Evolutionary conservation across 1,284 basidiomycete species (phyloP).

Genomic region (Tranzscheliella williamsii): DNA sequence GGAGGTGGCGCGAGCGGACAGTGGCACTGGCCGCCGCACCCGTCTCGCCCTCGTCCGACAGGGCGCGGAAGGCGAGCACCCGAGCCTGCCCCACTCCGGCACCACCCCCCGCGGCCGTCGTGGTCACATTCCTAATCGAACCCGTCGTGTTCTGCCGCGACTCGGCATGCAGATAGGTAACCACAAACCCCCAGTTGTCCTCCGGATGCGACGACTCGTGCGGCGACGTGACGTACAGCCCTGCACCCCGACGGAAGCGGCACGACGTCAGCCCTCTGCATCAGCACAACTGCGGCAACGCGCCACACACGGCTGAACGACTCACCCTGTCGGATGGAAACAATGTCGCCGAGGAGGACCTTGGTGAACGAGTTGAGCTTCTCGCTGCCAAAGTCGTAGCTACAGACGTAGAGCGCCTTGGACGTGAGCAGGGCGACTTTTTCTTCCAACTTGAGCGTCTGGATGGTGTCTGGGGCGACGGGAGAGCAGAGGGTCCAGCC

Average conservation of each 20-base stretch:
- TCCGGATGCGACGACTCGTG: slow-evolving; percentile 49
- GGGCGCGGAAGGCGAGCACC: slow-evolving; percentile 47
- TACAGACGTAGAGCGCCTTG: slow-evolving; percentile 69
- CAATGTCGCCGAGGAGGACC: slow-evolving; percentile 80
- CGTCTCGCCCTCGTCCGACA: slow-evolving; percentile 38
- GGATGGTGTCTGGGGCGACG: slow-evolving; percentile 74
- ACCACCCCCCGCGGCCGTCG: slow-evolving; percentile 4
- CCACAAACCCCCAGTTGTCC: slow-evolving; percentile 53
- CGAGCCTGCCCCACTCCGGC: neutral
- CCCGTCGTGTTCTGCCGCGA: slow-evolving; percentile 35
- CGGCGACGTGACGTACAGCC: slow-evolving; percentile 44
- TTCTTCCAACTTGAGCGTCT: slow-evolving; percentile 69
- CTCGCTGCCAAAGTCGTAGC: slow-evolving; percentile 71
- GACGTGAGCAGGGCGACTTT: slow-evolving; percentile 80
- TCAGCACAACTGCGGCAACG: neutral
- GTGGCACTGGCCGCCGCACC: slow-evolving; percentile 2
- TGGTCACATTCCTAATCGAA: slow-evolving; percentile 40
- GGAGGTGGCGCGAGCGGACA: slow-evolving; percentile 16
- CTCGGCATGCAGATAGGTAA: slow-evolving; percentile 36
- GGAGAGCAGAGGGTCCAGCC: slow-evolving; percentile 94
- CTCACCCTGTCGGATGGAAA: slow-evolving; percentile 76
- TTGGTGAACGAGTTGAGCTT: slow-evolving; percentile 64
- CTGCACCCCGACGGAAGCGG: too few species aligned
- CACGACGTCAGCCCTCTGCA: neutral
- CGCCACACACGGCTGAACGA: neutral